Conservation (phyloP, 306 rosid species). For the Castanea mollissima region DNA sequence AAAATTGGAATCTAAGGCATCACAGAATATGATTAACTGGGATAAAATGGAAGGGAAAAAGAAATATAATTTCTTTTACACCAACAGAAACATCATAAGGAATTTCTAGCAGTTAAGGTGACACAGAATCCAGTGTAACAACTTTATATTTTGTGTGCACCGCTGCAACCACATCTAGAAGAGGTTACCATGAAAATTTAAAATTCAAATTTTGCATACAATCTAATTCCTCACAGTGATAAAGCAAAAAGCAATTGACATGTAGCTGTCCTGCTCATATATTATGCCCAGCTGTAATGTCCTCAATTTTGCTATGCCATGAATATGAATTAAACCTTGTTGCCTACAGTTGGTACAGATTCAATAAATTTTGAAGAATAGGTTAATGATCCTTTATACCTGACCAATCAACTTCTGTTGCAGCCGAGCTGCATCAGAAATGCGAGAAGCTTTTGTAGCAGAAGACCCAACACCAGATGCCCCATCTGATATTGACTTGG, state of each 20-base stretch:
- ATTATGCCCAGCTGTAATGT: not conserved
- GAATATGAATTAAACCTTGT: not conserved
- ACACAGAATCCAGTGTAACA: not conserved
- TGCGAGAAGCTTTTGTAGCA: not conserved
- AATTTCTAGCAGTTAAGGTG: slow-evolving; percentile 1
- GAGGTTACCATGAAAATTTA: not conserved
- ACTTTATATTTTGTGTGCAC: not conserved
- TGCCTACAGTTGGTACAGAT: not conserved
- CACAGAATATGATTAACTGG: not conserved
- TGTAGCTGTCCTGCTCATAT: not conserved
- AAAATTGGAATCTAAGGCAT: not conserved
- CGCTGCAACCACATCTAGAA: not conserved
- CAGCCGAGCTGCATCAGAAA: not conserved
- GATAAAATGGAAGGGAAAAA: not conserved
- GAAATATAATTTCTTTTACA: not conserved
- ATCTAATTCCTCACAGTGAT: not conserved
- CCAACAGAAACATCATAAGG: not conserved
- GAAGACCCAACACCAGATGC: slow-evolving; percentile 14
- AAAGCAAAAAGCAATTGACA: not conserved
- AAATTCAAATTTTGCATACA: not conserved
- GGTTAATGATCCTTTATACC: slow-evolving; percentile 12
- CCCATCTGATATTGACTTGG: slow-evolving; percentile 9
- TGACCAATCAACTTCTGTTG: slow-evolving; percentile 21
- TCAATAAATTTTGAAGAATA: not conserved
- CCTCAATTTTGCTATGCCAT: not conserved